Percentiles rank a stretch among this genome's conserved stretches.
phyloP scores from a whole-genome alignment of 1,139 yeast genomes.

The Suzukiozyma palmioleophila region DNA sequence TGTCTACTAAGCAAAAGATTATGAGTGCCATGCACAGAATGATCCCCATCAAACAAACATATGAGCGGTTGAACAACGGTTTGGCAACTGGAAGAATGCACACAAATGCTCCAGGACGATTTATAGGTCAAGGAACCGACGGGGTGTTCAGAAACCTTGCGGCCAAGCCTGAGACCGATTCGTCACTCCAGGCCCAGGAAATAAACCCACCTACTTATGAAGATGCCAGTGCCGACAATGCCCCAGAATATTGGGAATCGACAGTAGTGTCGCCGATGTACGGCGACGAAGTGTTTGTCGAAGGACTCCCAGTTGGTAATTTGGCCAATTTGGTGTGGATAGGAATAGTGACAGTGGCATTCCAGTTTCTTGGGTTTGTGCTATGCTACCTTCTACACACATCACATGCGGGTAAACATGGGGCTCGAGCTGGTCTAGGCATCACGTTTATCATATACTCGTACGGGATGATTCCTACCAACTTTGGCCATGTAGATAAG shows the following conservation, averaged over 20 bases:
- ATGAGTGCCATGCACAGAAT: constrained; percentile 30
- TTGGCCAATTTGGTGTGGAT: constrained; percentile 87
- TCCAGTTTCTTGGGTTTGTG: constrained; percentile 90
- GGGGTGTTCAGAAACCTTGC: constrained; percentile 90
- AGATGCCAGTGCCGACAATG: constrained; percentile 90
- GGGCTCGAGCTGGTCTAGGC: constrained; percentile 91
- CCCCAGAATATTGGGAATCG: constrained; percentile 97
- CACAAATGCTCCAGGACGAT: constrained; percentile 40
- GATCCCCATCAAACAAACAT: constrained; percentile 40
- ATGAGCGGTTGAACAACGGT: constrained; percentile 43
- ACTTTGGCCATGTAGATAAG: constrained; percentile 39
- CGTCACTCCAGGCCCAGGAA: constrained; percentile 31
- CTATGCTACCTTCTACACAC: constrained; percentile 89
- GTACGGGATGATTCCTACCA: constrained; percentile 62
- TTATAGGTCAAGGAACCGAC: constrained; percentile 61
- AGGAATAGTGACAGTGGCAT: constrained; percentile 78
- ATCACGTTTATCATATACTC: constrained; percentile 78
- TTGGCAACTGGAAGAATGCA: constrained; percentile 44
- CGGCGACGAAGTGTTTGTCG: constrained; percentile 85
- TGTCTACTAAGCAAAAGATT: constrained; percentile 28
- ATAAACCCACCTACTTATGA: constrained; percentile 87
- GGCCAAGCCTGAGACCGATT: constrained; percentile 74
- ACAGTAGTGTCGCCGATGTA: constrained; percentile 81
- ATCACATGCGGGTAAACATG: constrained; percentile 95
- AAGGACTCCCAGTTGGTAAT: constrained; percentile 96